Base-by-base conservation (phyloP, 1,284 basidiomycete species). In the Apiotrichum gamsii region DNA sequence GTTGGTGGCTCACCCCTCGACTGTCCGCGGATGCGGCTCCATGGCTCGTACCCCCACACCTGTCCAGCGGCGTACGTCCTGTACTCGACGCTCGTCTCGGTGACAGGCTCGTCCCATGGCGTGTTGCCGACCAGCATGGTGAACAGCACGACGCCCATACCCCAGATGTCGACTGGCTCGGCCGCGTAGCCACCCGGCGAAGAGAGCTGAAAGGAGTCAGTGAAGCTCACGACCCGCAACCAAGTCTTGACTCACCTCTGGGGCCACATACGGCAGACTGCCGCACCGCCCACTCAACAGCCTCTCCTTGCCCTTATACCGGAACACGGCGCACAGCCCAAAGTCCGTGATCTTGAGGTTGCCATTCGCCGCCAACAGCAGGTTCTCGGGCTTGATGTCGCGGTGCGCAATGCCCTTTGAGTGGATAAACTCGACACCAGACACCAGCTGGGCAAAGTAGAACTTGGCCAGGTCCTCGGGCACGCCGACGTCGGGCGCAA, bases 141-240 rank as follows among this genome's bases (percentile, higher is more conserved):
- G 66, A 90, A 97, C 1, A 98, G 76, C 30, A 98, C 94, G n/a
- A 97, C 87, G 1, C 95, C 95, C 43, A 89, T 81, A 1, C 90
- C 90, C 94, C 94, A 98, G 3, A 89, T 83, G 68, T 98, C 94
- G 31, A 97, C 82, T 0, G 93, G 90, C 58, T 95, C 90, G 4
- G 90, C 94, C 21, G 82, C 74, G 71, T 97, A 98, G 0, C 87
- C 74, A 3, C 43, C 45, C 14, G 62, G 62, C 8, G 57, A 51
- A 18, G 62, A 64, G 13, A 70, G 62, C 68, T 71, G 31, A 18
- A 16, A 24, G n/a, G 19, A n/a, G n/a, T 30, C 3, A 23, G 40
- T 19, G 9, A 15, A 14, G n/a, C n/a, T n/a, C n/a, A n/a, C n/a
- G n/a, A n/a, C n/a, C n/a, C 2, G 8, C 8, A 11, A 30, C 8